phyloP scores from a whole-genome alignment of 345 rosid genomes.

The Hirschfeldia incana region DNA sequence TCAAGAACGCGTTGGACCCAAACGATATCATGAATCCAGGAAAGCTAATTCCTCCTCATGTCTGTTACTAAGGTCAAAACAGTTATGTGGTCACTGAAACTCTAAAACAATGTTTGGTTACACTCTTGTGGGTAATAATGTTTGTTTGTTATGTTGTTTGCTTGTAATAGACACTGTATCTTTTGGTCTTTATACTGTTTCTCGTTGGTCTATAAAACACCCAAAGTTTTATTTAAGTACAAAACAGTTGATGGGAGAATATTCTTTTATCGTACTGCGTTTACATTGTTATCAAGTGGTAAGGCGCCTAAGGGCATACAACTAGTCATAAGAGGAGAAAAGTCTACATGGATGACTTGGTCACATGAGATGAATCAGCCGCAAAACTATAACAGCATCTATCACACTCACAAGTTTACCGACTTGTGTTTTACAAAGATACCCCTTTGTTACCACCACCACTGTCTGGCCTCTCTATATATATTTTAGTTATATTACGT shows the following conservation, averaged over 20 bases:
- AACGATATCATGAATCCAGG: conserved; percentile 95
- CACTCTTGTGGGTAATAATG: conserved; percentile 14
- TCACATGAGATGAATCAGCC: conserved; percentile 30
- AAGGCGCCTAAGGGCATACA: background rate
- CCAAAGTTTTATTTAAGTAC: background rate
- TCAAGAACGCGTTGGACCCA: conserved; percentile 79
- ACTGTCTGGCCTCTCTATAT: background rate
- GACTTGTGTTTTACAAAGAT: background rate
- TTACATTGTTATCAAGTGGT: background rate
- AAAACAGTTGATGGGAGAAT: conserved; percentile 15
- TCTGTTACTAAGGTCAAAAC: conserved; percentile 53
- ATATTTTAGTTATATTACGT: background rate
- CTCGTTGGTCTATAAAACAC: background rate
- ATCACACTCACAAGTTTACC: background rate
- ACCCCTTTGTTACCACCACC: conserved; percentile 8
- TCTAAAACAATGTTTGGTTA: background rate
- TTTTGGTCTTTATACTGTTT: background rate
- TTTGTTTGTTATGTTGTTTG: background rate
- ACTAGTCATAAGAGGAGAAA: conserved; percentile 14
- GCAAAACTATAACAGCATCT: background rate
- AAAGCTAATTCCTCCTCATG: conserved; percentile 90
- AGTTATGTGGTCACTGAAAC: background rate
- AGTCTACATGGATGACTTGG: conserved; percentile 8
- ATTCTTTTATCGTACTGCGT: background rate
- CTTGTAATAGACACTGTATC: conserved; percentile 6